Percentiles rank a stretch among this genome's conserved stretches.
Conservation (phyloP, 1,139 yeast species). For the Candida mesenterica region DNA sequence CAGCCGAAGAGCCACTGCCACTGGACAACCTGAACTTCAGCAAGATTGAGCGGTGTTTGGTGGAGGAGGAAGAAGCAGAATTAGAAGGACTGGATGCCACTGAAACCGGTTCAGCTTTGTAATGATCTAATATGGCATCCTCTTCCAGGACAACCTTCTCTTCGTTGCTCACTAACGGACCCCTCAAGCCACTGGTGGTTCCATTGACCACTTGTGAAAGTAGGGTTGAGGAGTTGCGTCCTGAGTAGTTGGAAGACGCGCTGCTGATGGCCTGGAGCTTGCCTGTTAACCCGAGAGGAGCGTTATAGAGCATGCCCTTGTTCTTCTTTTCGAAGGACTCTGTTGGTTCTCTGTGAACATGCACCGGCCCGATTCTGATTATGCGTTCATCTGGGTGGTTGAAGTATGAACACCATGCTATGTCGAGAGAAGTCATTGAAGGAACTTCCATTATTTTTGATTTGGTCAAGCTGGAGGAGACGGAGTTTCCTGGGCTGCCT, state of each 20-base stretch:
- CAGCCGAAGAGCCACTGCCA: conserved; percentile 1
- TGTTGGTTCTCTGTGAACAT: conserved; percentile 35
- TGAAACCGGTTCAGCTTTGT: conserved; percentile 1
- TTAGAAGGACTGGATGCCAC: conserved; percentile 1
- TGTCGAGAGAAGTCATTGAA: conserved; percentile 59
- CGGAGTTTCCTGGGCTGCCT: background rate
- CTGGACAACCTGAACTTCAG: conserved; percentile 20
- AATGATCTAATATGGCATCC: conserved; percentile 6
- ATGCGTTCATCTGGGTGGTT: conserved; percentile 68
- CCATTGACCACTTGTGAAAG: conserved; percentile 60
- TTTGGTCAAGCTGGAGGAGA: conserved; percentile 17
- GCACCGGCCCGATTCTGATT: conserved; percentile 58
- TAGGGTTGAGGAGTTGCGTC: conserved; percentile 32
- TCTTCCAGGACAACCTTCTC: conserved; percentile 13
- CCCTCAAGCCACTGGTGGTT: conserved; percentile 30
- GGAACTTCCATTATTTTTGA: conserved; percentile 44
- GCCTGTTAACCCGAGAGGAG: conserved; percentile 49
- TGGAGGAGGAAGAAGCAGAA: conserved; percentile 2
- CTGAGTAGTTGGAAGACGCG: conserved; percentile 15
- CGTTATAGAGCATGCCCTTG: conserved; percentile 56
- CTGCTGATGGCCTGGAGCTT: conserved; percentile 20
- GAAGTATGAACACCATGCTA: conserved; percentile 65
- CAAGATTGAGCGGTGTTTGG: conserved; percentile 13
- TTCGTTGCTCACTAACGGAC: conserved; percentile 16
- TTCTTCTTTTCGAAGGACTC: conserved; percentile 56